These are phyloP conservation scores for Plantago lanceolata DNA, from an alignment of 305 asterid species.

Conservation along the genomic window DNA sequence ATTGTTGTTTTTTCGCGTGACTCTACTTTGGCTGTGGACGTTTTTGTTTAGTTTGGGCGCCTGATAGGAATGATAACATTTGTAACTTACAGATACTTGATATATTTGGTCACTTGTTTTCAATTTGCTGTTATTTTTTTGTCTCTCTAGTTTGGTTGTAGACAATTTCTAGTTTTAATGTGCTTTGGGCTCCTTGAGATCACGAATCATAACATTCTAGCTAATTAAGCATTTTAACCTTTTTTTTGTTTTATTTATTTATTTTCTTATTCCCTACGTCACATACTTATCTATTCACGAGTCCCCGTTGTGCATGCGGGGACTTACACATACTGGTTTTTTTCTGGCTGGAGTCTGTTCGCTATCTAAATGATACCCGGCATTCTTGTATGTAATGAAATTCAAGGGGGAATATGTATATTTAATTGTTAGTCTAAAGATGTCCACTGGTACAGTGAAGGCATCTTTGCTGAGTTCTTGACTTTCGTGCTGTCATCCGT, in stretches of 20 bases:
- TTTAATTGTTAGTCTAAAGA: too few species aligned
- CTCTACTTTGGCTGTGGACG: not conserved
- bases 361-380: not conserved
- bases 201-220: not conserved
- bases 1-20: conserved; percentile 2
- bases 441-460: too few species aligned
- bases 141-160: not conserved
- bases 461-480: not conserved
- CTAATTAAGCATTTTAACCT: not conserved
- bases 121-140: not conserved
- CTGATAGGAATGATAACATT: not conserved
- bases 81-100: too few species aligned
- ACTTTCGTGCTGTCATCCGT: not conserved
- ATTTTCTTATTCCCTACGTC: not conserved
- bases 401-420: too few species aligned
- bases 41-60: not conserved
- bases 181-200: not conserved
- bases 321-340: too few species aligned
- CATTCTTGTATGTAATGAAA: not conserved
- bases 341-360: not conserved
- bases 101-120: not conserved
- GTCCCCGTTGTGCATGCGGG: not conserved
- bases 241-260: too few species aligned
- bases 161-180: too few species aligned
- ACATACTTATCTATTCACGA: not conserved